Evolutionary conservation across 176 grass and related monocot genomes (phyloP).

Genomic region (Phoenix roebelenii): DNA sequence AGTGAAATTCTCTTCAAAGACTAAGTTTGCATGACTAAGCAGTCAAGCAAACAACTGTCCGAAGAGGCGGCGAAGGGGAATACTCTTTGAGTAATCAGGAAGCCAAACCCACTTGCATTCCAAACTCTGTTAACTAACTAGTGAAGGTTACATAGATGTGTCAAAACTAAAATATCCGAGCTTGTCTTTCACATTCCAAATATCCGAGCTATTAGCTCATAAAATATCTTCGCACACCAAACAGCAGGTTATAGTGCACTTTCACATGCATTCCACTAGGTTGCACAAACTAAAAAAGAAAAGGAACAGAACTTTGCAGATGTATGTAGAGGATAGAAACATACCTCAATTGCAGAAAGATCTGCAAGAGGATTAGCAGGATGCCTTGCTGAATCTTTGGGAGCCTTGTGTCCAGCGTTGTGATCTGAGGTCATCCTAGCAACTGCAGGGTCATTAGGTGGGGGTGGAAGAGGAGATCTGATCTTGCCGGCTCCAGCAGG

Average conservation of each 20-base stretch:
- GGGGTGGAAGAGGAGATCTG: constrained; percentile 76
- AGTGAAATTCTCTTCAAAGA: too few species aligned
- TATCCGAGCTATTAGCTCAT: too few species aligned
- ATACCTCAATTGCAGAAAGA: constrained; percentile 87
- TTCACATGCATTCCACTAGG: not conserved
- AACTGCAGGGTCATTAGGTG: constrained; percentile 83
- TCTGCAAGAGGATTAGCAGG: constrained; percentile 61
- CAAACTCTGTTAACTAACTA: too few species aligned
- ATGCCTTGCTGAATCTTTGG: constrained; percentile 42
- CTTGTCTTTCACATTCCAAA: too few species aligned
- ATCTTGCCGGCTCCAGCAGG: constrained; percentile 70
- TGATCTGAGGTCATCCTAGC: constrained; percentile 56
- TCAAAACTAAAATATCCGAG: too few species aligned
- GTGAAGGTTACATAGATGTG: too few species aligned
- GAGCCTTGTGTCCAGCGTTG: constrained; percentile 24
- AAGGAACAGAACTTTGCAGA: not conserved
- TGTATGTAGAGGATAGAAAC: constrained; percentile 14
- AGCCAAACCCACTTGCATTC: too few species aligned
- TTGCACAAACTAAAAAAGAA: constrained; percentile 4
- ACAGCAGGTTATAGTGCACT: not conserved
- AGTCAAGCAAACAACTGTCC: too few species aligned
- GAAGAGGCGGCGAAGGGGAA: too few species aligned
- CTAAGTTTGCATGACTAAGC: too few species aligned
- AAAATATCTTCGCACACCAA: too few species aligned
- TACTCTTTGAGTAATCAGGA: too few species aligned